Evolutionary conservation across 169 alveolate genomes (phyloP).

Genomic region (Theileria orientalis): DNA sequence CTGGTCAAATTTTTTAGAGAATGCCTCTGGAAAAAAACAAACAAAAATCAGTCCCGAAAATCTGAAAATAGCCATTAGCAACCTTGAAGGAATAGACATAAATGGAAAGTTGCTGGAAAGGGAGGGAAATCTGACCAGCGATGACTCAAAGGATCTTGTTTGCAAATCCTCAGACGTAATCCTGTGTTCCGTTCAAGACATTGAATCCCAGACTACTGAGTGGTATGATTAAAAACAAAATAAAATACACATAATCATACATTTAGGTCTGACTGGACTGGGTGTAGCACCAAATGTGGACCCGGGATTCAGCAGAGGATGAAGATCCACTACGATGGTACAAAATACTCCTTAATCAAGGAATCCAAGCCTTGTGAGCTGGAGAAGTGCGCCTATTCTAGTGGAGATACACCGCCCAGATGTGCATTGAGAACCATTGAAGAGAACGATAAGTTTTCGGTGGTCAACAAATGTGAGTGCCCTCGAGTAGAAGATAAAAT

Average conservation of each 20-base stretch:
- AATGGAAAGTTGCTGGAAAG: not conserved
- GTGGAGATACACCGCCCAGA: constrained; percentile 6
- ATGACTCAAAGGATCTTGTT: not conserved
- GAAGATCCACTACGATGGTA: constrained; percentile 27
- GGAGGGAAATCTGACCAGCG: constrained; percentile 7
- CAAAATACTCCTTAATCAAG: not conserved
- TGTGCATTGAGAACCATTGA: too few relatives aligned
- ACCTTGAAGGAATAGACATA: constrained; percentile 11
- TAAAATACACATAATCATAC: not conserved
- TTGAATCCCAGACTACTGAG: not conserved
- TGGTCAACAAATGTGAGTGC: too few relatives aligned
- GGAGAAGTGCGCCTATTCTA: constrained; percentile 28
- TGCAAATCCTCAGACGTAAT: constrained; percentile 46
- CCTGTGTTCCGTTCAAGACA: constrained; percentile 7
- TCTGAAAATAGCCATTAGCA: constrained; percentile 10
- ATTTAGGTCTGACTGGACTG: constrained; percentile 59
- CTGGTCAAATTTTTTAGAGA: constrained; percentile 28
- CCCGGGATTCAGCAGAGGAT: constrained; percentile 54
- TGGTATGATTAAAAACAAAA: constrained; percentile 1
- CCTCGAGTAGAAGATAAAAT: constrained; percentile 19
- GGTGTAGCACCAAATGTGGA: constrained; percentile 52
- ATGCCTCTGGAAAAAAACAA: constrained; percentile 8
- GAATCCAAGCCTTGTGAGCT: constrained; percentile 26
- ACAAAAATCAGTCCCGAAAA: not conserved
- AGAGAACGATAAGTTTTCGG: too few relatives aligned